Conservation (phyloP, 208 protist species). For the Leptomonas pyrrhocoris region DNA sequence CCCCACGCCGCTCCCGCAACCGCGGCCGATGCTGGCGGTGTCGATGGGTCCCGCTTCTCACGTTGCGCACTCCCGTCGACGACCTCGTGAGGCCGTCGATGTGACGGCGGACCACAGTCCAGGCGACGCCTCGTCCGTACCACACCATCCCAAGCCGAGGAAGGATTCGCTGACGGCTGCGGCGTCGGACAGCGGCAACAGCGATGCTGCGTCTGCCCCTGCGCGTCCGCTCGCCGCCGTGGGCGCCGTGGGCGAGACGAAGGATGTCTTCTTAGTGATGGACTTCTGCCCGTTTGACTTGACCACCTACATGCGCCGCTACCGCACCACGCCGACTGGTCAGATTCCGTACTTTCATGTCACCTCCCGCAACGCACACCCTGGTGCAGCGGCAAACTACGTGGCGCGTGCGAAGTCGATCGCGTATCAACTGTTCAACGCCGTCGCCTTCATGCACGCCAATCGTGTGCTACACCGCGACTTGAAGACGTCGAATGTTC, state of each 20-base stretch:
- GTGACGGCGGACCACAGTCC: not conserved
- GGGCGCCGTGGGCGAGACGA: conserved; percentile 10
- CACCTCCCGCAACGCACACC: conserved; percentile 59
- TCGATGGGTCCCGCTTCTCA: not conserved
- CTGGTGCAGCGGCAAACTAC: conserved; percentile 50
- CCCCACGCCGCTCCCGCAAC: conserved; percentile 24
- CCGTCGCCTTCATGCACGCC: conserved; percentile 78
- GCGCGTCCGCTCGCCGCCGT: conserved; percentile 19
- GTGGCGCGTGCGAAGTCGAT: conserved; percentile 84
- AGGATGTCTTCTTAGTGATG: conserved; percentile 88
- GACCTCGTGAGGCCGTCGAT: not conserved
- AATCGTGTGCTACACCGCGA: conserved; percentile 88
- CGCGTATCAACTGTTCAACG: conserved; percentile 72
- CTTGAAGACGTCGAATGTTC: conserved; percentile 89
- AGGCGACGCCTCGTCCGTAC: not conserved
- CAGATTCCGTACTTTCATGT: conserved; percentile 61
- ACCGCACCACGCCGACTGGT: conserved; percentile 11
- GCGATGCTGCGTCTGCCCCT: not conserved
- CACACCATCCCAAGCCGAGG: not conserved
- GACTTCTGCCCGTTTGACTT: conserved; percentile 82
- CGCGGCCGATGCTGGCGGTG: not conserved
- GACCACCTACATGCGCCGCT: conserved; percentile 64
- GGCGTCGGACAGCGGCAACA: not conserved
- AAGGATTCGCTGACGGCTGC: not conserved
- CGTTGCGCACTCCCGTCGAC: not conserved